Evolutionary conservation across 345 rosid species (phyloP), one percentile per base, ranked within the genome.

Genomic region (Eucalyptus victrix): DNA sequence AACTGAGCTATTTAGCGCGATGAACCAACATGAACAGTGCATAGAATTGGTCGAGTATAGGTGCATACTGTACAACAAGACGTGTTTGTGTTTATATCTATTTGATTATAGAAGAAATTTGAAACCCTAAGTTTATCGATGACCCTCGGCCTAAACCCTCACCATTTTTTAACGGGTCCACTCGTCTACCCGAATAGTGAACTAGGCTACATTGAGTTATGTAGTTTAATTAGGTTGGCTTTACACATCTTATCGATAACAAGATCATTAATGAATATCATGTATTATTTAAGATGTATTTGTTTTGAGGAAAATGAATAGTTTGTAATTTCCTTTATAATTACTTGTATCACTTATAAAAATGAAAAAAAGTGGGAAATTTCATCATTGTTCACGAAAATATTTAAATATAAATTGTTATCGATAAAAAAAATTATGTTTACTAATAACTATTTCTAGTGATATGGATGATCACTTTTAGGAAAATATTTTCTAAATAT

Each of bases 291-390:
- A 34, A 5, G 1, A 1, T 9, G 0, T 17, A 4, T 69, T 34
- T 34, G 7, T 2, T 69, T 34, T 0, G 2, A 0, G 1, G 0
- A 32, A 69, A 32, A 67, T 65, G 3, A 8, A 65, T 7, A 4
- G 32, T 60, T 60, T 60, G 16, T 3, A 30, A n/a, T n/a, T n/a
- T n/a, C n/a, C n/a, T n/a, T 45, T 12, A 67, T 32, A 1, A 17
- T 32, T 30, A 3, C 12, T 69, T 34, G 7, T 69, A 32, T 32
- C 3, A 17, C 6, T 17, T 69, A 32, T 6, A 17, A 69, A 69
- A 69, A 67, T 69, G 4, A n/a, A n/a, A 32, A 32, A 17, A 5
- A 32, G 5, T 2, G 2, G 23, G 7, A 67, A 67, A 32, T 18
- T 16, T 32, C 32, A 16, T 32, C 23, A 8, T 32, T 5, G 6